Conservation (phyloP, 345 rosid species). For the Salix arbutifolia region DNA sequence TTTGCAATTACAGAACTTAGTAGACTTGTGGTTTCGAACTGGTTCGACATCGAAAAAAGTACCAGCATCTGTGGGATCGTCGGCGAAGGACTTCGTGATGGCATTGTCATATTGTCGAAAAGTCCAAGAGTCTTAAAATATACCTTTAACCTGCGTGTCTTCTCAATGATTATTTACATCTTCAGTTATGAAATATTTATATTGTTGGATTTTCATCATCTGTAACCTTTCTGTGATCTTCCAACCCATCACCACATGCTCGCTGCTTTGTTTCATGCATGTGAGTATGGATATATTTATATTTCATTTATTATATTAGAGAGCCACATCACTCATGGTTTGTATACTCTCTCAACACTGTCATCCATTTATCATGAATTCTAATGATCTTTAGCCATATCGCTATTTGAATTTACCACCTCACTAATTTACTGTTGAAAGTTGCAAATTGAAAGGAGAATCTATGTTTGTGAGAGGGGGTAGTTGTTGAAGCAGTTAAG, state of each 20-base stretch:
- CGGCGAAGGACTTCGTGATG: conserved; percentile 79
- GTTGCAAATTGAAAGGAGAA: neutral
- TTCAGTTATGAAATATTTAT: neutral
- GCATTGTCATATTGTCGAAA: conserved; percentile 66
- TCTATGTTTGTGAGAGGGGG: neutral
- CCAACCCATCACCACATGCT: neutral
- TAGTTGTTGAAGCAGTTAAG: neutral
- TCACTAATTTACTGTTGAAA: neutral
- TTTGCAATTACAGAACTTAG: conserved; percentile 46
- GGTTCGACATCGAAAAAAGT: conserved; percentile 46
- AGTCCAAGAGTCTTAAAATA: conserved; percentile 17
- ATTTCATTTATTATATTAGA: neutral
- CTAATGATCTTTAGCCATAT: neutral
- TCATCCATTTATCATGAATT: neutral
- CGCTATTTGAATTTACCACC: neutral
- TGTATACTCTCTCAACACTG: neutral
- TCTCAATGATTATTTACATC: conserved; percentile 1
- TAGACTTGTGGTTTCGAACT: conserved; percentile 65
- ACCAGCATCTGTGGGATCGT: conserved; percentile 54
- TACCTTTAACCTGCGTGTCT: neutral
- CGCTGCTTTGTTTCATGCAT: neutral
- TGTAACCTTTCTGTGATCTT: neutral
- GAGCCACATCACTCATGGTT: neutral
- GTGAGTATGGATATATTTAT: neutral
- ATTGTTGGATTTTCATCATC: neutral